Percentiles rank a stretch among this genome's conserved stretches.
Conservation (phyloP, 495 filamentous ascomycete species). For the Penicillium arizonense region DNA sequence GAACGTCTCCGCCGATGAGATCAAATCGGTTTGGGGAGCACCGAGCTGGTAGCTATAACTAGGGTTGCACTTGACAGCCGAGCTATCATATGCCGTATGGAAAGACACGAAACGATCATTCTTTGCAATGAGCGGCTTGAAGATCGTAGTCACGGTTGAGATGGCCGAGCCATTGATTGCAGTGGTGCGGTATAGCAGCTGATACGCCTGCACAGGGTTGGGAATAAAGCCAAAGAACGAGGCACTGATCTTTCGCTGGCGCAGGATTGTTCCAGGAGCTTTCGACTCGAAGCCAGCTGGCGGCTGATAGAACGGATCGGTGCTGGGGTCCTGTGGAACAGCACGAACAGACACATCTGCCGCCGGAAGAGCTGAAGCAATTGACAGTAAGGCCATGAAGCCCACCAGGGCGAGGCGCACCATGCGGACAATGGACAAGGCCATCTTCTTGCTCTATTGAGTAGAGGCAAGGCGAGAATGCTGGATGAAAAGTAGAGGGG, state of each 20-base stretch:
- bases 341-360: slow-evolving; percentile 3
- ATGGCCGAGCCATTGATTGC: slow-evolving; percentile 35
- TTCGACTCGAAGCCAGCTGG: slow-evolving; percentile 26
- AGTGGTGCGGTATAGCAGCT: slow-evolving; percentile 29
- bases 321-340: slow-evolving; percentile 12
- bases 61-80: slow-evolving; percentile 28
- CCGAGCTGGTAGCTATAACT: slow-evolving; percentile 33
- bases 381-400: slow-evolving; percentile 16
- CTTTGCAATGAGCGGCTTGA: slow-evolving; percentile 27
- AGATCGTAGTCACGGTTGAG: slow-evolving; percentile 33
- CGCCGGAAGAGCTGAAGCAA: slow-evolving; percentile 16
- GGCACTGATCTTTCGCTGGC: slow-evolving; percentile 20
- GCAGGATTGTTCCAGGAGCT: slow-evolving; percentile 29
- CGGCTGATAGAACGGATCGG: slow-evolving; percentile 35
- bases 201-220: slow-evolving; percentile 27
- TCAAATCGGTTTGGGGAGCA: slow-evolving; percentile 24
- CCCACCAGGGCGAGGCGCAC: slow-evolving; percentile 16
- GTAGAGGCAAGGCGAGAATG: neutral
- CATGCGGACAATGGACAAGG: slow-evolving; percentile 4
- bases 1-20: slow-evolving; percentile 27
- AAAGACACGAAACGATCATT: slow-evolving; percentile 34
- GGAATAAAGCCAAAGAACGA: slow-evolving; percentile 31
- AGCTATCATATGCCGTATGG: slow-evolving; percentile 35
- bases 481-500: neutral
- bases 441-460: slow-evolving; percentile 1